These are phyloP conservation scores for Blastocystis hominis DNA, from an alignment of 352 stramenopile species.

Conservation along the genomic window DNA sequence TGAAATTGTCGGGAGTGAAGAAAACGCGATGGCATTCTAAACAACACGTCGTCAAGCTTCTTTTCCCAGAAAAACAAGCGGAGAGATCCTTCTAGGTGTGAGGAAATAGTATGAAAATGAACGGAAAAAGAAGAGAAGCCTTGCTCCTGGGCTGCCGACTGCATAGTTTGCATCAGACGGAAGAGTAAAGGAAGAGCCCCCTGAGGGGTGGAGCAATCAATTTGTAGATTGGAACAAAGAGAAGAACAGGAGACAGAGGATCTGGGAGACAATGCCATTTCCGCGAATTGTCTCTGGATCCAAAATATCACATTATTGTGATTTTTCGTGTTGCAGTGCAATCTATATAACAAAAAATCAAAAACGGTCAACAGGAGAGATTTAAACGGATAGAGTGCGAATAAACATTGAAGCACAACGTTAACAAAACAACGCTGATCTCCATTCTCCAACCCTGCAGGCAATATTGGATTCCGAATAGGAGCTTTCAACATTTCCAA, in stretches of 20 bases:
- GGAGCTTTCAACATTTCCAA: background rate
- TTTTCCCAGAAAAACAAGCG: background rate
- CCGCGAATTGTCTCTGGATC: background rate
- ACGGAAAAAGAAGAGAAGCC: background rate
- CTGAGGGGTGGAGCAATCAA: background rate
- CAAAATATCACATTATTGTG: background rate
- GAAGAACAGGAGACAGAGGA: background rate
- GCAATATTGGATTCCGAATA: background rate
- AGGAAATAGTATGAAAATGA: background rate
- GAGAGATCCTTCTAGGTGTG: background rate
- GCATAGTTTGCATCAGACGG: background rate
- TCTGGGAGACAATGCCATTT: background rate
- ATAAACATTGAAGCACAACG: background rate
- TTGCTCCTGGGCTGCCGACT: background rate
- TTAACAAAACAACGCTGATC: background rate
- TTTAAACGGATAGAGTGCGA: background rate
- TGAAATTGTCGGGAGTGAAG: background rate
- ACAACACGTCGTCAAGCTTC: background rate
- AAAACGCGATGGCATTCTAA: background rate
- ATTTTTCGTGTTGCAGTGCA: background rate
- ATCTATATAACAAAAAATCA: background rate
- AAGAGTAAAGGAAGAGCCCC: background rate
- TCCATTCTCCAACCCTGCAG: background rate
- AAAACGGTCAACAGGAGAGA: background rate
- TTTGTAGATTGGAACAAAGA: background rate